Evolutionary conservation across 2,329 filamentous ascomycete genomes (phyloP).

Genomic region (Pyrenochaeta sp.): DNA sequence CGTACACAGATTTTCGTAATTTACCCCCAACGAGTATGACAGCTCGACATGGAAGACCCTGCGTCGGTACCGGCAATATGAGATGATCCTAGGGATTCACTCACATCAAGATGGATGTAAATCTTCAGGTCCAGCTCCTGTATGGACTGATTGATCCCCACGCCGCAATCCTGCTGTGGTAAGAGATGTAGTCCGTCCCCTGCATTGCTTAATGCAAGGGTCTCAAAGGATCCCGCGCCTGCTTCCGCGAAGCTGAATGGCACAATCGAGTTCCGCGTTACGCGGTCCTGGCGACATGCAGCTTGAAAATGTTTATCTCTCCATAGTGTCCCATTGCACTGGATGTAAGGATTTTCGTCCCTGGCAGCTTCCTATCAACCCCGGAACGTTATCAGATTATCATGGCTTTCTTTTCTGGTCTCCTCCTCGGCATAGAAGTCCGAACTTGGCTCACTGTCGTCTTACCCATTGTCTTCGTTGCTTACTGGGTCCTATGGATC

Average conservation of each 20-base stretch:
- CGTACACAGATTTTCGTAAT: not conserved
- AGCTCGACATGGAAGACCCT: not conserved
- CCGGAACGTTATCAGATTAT: not conserved
- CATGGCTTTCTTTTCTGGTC: constrained; percentile 8
- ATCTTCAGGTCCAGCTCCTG: not conserved
- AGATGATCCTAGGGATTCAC: not conserved
- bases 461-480: constrained; percentile 1
- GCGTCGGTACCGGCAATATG: not conserved
- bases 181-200: not conserved
- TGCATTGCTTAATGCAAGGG: not conserved
- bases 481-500: constrained; percentile 20
- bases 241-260: not conserved
- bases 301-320: constrained; percentile 1
- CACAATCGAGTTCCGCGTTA: not conserved
- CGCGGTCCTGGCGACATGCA: not conserved
- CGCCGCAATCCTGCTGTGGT: not conserved
- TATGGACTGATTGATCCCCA: not conserved
- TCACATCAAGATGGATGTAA: not conserved
- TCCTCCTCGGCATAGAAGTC: not conserved
- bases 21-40: not conserved
- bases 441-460: constrained; percentile 6
- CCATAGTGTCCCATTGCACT: not conserved
- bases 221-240: not conserved
- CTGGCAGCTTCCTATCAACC: not conserved
- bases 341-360: not conserved